Percentiles rank a stretch among this genome's conserved stretches.
Evolutionary conservation across 306 rosid genomes (phyloP).

Genomic region (Potentilla sterilis): DNA sequence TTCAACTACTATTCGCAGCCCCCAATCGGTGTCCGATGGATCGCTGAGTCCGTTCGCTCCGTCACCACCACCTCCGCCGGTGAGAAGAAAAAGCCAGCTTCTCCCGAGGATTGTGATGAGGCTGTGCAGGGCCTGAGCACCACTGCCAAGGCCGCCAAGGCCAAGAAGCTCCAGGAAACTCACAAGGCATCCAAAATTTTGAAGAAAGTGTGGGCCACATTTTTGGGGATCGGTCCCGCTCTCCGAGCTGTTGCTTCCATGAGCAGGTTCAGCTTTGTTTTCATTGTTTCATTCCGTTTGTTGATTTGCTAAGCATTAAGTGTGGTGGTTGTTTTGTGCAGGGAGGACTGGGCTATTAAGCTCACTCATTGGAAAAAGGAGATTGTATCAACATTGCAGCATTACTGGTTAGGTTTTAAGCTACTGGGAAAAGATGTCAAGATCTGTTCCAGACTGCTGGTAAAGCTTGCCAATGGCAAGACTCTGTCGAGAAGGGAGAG

Average conservation of each 20-base stretch:
- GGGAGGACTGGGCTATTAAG: constrained; percentile 95
- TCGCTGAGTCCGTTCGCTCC: constrained; percentile 39
- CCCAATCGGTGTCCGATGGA: constrained; percentile 37
- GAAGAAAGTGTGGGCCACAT: constrained; percentile 49
- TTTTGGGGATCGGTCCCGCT: constrained; percentile 83
- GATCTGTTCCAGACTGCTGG: constrained; percentile 73
- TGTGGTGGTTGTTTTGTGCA: constrained; percentile 28
- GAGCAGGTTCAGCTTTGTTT: constrained; percentile 56
- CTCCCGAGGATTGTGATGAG: constrained; percentile 94
- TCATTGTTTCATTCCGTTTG: too few species aligned
- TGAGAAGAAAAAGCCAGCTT: constrained; percentile 68
- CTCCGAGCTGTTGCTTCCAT: constrained; percentile 70
- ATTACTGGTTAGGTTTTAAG: constrained; percentile 92
- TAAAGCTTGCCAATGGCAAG: constrained; percentile 92
- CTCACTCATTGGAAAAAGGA: constrained; percentile 78
- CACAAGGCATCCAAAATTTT: constrained; percentile 38
- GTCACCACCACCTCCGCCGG: constrained; percentile 36
- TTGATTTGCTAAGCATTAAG: background rate
- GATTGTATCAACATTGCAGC: constrained; percentile 67
- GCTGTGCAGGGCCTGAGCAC: constrained; percentile 81
- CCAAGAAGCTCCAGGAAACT: constrained; percentile 64
- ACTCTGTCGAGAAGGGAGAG: constrained; percentile 89
- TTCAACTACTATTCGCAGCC: constrained; percentile 13
- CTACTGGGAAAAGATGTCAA: constrained; percentile 79
- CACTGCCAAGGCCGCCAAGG: constrained; percentile 83